Percentiles rank a stretch among this genome's conserved stretches.
These are phyloP conservation scores for Monilinia polystroma DNA, from an alignment of 2,329 filamentous ascomycete species.

Conservation along the genomic window DNA sequence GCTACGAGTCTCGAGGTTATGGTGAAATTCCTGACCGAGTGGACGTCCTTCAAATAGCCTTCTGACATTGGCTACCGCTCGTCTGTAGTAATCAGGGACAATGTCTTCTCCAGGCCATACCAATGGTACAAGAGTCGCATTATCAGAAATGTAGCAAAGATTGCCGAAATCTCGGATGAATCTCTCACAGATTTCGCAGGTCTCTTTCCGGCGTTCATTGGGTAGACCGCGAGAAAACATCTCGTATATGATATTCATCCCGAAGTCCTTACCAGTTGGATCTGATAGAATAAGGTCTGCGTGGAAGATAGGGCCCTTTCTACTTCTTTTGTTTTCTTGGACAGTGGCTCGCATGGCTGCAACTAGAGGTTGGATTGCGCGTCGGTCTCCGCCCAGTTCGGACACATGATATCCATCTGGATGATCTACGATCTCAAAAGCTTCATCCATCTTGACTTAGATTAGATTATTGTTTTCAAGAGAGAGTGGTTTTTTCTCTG, in stretches of 20 bases:
- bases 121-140: slow-evolving; percentile 8
- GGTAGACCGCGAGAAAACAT: slow-evolving; percentile 11
- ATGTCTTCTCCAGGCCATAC: slow-evolving; percentile 16
- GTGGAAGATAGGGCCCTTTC: slow-evolving; percentile 5
- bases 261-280: background rate
- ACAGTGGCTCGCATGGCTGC: slow-evolving; percentile 2
- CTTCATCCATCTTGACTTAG: slow-evolving; percentile 11
- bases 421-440: slow-evolving; percentile 15
- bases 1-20: background rate
- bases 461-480: too few relatives aligned
- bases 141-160: slow-evolving; percentile 3
- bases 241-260: slow-evolving; percentile 10
- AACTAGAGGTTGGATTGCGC: slow-evolving; percentile 12
- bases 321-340: background rate
- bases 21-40: background rate
- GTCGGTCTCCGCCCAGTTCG: slow-evolving; percentile 4
- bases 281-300: slow-evolving; percentile 10
- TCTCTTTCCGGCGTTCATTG: background rate
- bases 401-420: slow-evolving; percentile 11
- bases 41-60: slow-evolving; percentile 15
- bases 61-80: slow-evolving; percentile 4
- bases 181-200: slow-evolving; percentile 14
- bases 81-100: slow-evolving; percentile 13
- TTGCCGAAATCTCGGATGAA: slow-evolving; percentile 12
- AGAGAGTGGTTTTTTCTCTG: background rate